phyloP scores from a whole-genome alignment of 768 basidiomycete species.

The Trametes punicea region DNA sequence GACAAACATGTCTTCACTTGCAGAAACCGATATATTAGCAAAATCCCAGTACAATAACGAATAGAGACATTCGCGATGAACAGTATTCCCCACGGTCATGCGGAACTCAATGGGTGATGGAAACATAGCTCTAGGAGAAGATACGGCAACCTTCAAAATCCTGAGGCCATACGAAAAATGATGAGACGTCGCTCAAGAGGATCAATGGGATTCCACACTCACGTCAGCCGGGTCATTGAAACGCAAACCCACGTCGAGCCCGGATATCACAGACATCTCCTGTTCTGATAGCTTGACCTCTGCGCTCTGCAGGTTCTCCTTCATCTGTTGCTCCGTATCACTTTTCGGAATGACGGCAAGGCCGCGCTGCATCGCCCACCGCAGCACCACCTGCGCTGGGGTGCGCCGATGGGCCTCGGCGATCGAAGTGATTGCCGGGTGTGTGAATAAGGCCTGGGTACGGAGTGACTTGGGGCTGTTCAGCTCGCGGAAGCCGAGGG shows the following conservation, averaged over 20 bases:
- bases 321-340: conserved; percentile 38
- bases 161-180: background rate
- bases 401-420: conserved; percentile 30
- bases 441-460: conserved; percentile 27
- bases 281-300: conserved; percentile 31
- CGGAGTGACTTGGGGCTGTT: conserved; percentile 23
- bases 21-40: no score
- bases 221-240: conserved; percentile 36
- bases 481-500: conserved; percentile 32
- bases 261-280: conserved; percentile 33
- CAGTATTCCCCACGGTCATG: no score
- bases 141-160: conserved; percentile 21
- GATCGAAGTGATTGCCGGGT: conserved; percentile 24
- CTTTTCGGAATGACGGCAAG: conserved; percentile 78
- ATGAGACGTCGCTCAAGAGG: background rate
- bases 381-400: conserved; percentile 65
- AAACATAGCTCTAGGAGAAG: conserved; percentile 9
- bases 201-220: background rate
- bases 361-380: conserved; percentile 76
- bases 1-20: no score
- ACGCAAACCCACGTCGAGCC: conserved; percentile 32
- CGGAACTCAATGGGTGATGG: no score
- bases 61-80: no score
- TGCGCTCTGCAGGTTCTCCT: conserved; percentile 34
- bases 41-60: no score